A percentile compares a stretch with the other conserved stretches of the same genome.
Evolutionary conservation across 1,284 basidiomycete species (phyloP).

Genomic region (Takashimella koratensis): DNA sequence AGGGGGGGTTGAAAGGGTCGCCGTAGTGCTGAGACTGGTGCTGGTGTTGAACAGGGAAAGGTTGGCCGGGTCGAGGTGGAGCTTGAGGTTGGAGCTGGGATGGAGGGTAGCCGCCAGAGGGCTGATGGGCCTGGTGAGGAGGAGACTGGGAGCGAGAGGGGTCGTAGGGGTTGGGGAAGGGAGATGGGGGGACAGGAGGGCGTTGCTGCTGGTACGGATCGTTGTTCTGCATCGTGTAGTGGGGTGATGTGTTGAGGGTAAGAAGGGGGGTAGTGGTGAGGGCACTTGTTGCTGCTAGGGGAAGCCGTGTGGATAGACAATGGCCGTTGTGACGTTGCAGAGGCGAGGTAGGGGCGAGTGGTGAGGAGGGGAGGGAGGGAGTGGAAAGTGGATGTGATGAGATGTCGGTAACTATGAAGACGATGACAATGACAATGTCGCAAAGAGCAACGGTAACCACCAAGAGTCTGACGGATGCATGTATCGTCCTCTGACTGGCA

Average conservation of each 20-base stretch:
- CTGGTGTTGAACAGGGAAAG: not conserved
- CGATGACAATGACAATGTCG: too few relatives aligned
- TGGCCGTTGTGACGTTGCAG: too few relatives aligned
- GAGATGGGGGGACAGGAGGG: not conserved
- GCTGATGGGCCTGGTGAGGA: not conserved
- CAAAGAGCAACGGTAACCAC: too few relatives aligned
- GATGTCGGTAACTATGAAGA: too few relatives aligned
- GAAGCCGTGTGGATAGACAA: too few relatives aligned
- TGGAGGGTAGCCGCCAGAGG: slow-evolving; percentile 2
- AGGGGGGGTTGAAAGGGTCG: not conserved
- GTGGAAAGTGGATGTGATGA: too few relatives aligned
- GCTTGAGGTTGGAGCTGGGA: not conserved
- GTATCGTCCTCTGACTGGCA: too few relatives aligned
- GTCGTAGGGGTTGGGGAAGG: not conserved
- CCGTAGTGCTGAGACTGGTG: slow-evolving; percentile 1
- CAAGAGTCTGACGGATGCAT: too few relatives aligned
- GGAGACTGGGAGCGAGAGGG: not conserved
- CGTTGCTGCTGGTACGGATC: slow-evolving; percentile 8
- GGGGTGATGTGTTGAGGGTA: not conserved
- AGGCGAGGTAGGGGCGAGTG: too few relatives aligned
- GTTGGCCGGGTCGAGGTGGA: slow-evolving; percentile 1
- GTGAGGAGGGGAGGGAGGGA: too few relatives aligned
- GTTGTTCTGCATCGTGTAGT: slow-evolving; percentile 8
- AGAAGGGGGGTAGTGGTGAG: too few relatives aligned
- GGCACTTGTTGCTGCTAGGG: too few relatives aligned